Percentiles rank a stretch among this genome's conserved stretches.
Evolutionary conservation across 805 yeast genomes (phyloP).

Genomic region (Wickerhamomyces bisporus): DNA sequence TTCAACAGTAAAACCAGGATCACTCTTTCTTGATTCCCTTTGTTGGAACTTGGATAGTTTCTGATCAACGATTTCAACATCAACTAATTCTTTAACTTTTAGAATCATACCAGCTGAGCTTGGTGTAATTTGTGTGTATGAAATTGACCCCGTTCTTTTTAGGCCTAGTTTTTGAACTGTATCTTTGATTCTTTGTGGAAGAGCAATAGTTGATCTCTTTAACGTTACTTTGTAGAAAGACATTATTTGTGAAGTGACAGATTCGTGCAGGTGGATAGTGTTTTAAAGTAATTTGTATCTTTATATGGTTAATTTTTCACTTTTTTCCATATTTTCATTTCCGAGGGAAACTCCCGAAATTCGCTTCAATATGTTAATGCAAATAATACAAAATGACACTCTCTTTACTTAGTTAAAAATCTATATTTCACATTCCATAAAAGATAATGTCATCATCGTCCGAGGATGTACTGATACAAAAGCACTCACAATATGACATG

Average conservation of each 20-base stretch:
- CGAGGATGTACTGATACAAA: slow-evolving; percentile 2
- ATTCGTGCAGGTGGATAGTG: neutral
- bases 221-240: slow-evolving; percentile 66
- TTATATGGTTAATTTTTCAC: neutral
- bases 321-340: neutral
- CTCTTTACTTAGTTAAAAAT: neutral
- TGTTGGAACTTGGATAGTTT: slow-evolving; percentile 46
- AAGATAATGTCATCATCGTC: too few relatives aligned
- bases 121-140: slow-evolving; percentile 69
- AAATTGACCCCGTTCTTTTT: slow-evolving; percentile 63
- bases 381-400: neutral
- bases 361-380: too few relatives aligned
- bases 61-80: slow-evolving; percentile 65
- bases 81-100: slow-evolving; percentile 78
- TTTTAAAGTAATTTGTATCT: neutral
- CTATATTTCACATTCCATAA: too few relatives aligned
- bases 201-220: slow-evolving; percentile 77
- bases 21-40: slow-evolving; percentile 46
- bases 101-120: slow-evolving; percentile 82
- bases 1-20: slow-evolving; percentile 59
- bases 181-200: slow-evolving; percentile 62
- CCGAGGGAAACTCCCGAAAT: too few relatives aligned
- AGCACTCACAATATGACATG: slow-evolving; percentile 31
- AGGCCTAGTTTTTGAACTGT: slow-evolving; percentile 73
- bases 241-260: slow-evolving; percentile 20